Evolutionary conservation across 805 yeast species (phyloP), one percentile per base, ranked within the genome.

Genomic region (Yarrowia sp.): DNA sequence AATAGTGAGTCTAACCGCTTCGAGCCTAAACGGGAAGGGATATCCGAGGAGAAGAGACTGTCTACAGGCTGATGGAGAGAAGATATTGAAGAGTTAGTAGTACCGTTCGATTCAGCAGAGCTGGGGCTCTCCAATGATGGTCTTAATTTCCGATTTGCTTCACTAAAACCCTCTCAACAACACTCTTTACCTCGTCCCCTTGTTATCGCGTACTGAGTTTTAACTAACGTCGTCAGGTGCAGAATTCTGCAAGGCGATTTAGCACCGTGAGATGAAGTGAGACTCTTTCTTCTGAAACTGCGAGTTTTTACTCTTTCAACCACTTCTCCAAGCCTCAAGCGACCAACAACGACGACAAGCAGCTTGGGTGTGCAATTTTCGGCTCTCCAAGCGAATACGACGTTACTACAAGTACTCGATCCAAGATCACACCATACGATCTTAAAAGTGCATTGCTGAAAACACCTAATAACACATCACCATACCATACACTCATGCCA

Each of bases 21-120:
- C 61, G 61, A 55, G 61, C 61, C 61, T 55, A 55, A 55, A 55
- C 38, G 46, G 61, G 61, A 55, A 55, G 46, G 61, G 46, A 24
- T 55, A 55, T 3, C 61, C 61, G 61, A 30, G 50, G 5, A 10
- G 33, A 20, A 6, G n/a, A n/a, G n/a, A n/a, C n/a, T n/a, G n/a
- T n/a, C n/a, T n/a, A n/a, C n/a, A n/a, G n/a, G n/a, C n/a, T n/a
- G n/a, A n/a, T n/a, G n/a, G n/a, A n/a, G n/a, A n/a, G n/a, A n/a
- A n/a, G n/a, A n/a, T n/a, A n/a, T n/a, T n/a, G 30, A 24, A 7
- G 6, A 24, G 6, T 7, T 24, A 24, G 6, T 7, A 24, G 30
- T 24, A 24, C 30, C 30, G 6, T 24, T 24, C 7, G 3, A 24
- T 5, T 24, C 30, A 5, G 3, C 30, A 24, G 30, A 24, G 30